Base-by-base conservation (phyloP, 305 asterid species). In the Fraxinus sp. region DNA sequence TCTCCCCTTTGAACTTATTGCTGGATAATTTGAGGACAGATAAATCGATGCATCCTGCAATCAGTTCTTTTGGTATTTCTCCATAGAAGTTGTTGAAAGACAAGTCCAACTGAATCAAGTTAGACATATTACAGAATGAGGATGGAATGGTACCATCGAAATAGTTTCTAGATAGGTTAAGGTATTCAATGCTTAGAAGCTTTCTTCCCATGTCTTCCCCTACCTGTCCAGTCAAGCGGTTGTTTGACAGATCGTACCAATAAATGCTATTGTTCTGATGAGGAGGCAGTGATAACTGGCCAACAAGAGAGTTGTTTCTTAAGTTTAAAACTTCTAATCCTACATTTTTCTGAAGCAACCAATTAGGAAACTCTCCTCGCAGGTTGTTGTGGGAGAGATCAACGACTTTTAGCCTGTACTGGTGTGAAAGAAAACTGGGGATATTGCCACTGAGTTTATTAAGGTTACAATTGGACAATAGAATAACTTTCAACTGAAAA, bases 81-180 rank as follows among this genome's bases (percentile, higher is more conserved):
- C 82, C 82, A 59, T 18, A 14, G 59, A 79, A 79, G 82, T 16
- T 13, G 16, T 79, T 79, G 75, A 18, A n/a, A 46, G 82, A 79
- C 36, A 79, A 64, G 57, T 79, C 82, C n/a, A 79, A 39, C 33
- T 28, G 18, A 30, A 2, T 32, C 66, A 78, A 32, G 39, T 59
- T 52, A 1, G 74, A 22, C 72, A 55, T 78, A 46, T 57, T 57
- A 74, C 81, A 52, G 37, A 78, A 52, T 16, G 43, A 52, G 66
- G 74, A 78, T 16, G 49, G 46, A 28, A 78, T n/a, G 7, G 26
- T 10, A 7, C 81, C 81, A 26, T 57, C 81, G 18, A 78, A 57
- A 16, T 52, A 35, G 73, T 78, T 78, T 28, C n/a, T 52, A 2
- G 81, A 78, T 66, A 55, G 41, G 68, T 78, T 78, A 24, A 55